Base-by-base conservation (phyloP, 768 basidiomycete species). In the Podaxis mareebaensis region DNA sequence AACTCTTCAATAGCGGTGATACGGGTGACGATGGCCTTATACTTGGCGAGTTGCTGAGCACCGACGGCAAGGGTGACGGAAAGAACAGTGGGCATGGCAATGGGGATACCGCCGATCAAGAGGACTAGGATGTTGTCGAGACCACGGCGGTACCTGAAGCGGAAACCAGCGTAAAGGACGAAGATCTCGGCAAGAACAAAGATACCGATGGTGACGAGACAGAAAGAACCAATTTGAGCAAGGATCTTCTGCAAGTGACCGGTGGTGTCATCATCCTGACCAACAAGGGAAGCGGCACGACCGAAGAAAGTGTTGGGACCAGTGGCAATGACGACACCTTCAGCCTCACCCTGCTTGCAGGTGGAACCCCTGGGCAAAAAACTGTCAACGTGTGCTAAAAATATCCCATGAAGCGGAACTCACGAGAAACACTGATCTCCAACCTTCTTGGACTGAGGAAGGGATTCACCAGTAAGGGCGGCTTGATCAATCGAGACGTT, bases 11-110 rank as follows among this genome's bases (percentile, higher is more conserved):
- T 99, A 67, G 96, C 96, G 36, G 96, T 99, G 82, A 99, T 99
- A 84, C 96, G 96, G 60, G 96, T 99, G 76, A 99, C 96, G 69
- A 97, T 98, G 68, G 96, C 96, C 85, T 99, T 97, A 87, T 98
- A 94, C 83, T 96, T 96, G 69, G 96, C 96, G 68, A 99, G 90
- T 74, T 99, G 96, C 78, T 97, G 95, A 53, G 96, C 96, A 78
- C 96, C 96, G 73, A 99, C 96, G 56, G 96, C 96, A 70, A 98
- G 93, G 33, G 96, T 98, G 76, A 98, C 96, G 60, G 95, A 97
- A 63, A 99, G 79, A 67, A 99, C 96, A 63, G 96, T 99, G 68
- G 96, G 96, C 96, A 99, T 99, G 73, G 96, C 96, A 77, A 98
- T 99, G 70, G 96, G 96, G 73, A 99, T 99, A 82, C 96, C 96